Evolutionary conservation across 2,329 filamentous ascomycete genomes (phyloP), one percentile per base, ranked within the genome.

Genomic region (Verticillium nonalfalfae): DNA sequence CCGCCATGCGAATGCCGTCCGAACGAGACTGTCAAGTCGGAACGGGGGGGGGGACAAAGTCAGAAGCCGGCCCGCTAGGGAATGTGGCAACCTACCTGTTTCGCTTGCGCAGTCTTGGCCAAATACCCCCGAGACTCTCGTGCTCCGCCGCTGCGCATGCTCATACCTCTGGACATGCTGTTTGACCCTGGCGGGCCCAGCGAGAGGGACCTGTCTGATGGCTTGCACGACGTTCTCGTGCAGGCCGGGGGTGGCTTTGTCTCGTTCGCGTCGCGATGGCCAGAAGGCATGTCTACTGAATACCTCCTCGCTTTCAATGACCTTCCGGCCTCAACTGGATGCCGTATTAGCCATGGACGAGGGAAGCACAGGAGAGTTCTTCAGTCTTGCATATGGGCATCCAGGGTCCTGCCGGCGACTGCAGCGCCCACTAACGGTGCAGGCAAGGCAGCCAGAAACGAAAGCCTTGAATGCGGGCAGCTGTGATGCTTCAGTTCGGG

Each of bases 141-240:
- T 64, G 0, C 67, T 79, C 3, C 66, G 21, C 63, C 79, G 1
- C 57, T 75, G 21, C 73, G 64, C 18, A 64, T 72, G 9, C 69
- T 70, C 1, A 74, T 76, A 0, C 59, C 65, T 1, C 67, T 68
- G 6, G 54, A 70, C 54, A 73, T 79, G 40, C 62, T 78, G 2
- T 68, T 75, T 58, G 77, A 79, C 64, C 75, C 75, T 26, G 75
- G 75, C 7, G 75, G 75, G 0, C 75, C 75, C 1, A 74, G 74
- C 31, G n/a, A 36, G 14, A 15, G 10, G n/a, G 34, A n/a, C 3
- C 4, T 4, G 13, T 13, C n/a, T 1, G 9, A 52, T 60, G 11
- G n/a, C 26, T 3, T 14, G 10, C 11, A 52, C 50, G 10, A 57
- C 45, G n/a, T 5, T 6, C 18, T 59, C n/a, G n/a, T 62, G 52